Evolutionary conservation across 75 land plant genomes (phyloP).

Genomic region (Cryptomeria japonica): DNA sequence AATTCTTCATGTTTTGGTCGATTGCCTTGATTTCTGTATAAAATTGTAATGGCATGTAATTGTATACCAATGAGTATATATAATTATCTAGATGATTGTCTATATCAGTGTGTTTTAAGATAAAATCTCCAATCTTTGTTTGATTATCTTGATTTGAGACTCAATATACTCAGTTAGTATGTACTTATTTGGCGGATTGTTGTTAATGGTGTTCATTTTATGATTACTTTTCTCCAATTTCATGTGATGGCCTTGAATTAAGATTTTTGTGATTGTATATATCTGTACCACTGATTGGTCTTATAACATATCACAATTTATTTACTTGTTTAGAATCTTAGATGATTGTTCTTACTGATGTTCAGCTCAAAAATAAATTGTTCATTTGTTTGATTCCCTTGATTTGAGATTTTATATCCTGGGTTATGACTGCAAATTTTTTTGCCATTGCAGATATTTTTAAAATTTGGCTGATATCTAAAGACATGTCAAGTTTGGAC

Average conservation of each 20-base stretch:
- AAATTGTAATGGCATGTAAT: not conserved
- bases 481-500: not conserved
- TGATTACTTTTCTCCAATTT: no score
- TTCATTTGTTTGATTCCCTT: not conserved
- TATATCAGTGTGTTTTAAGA: no score
- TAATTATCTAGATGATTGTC: not conserved
- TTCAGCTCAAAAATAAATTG: not conserved
- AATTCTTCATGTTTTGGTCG: not conserved
- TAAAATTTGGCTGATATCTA: not conserved
- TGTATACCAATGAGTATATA: not conserved
- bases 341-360: not conserved
- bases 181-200: no score
- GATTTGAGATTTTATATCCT: not conserved
- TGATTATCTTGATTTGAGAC: no score
- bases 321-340: not conserved
- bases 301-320: no score
- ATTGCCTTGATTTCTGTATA: not conserved
- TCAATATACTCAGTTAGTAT: no score
- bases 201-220: no score
- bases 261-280: no score
- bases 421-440: not conserved
- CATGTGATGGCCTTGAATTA: no score
- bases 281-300: no score
- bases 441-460: not conserved
- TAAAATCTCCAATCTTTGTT: no score